These are phyloP conservation scores for Dillenia turbinata DNA, from an alignment of 164 flowering plant species.

Conservation along the genomic window DNA sequence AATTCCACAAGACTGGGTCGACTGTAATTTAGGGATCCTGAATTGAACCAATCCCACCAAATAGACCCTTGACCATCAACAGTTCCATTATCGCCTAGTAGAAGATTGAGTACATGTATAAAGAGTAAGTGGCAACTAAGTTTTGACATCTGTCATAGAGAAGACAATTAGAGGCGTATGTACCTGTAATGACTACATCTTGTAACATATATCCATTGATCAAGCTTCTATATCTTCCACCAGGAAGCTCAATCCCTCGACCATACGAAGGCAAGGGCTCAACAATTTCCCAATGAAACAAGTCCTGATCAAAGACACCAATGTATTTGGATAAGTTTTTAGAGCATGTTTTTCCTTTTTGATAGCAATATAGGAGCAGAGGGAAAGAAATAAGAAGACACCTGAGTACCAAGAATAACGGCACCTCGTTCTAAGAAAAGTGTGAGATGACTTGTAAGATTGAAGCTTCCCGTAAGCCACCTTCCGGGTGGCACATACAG, in stretches of 20 bases:
- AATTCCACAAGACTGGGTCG: conserved; percentile 90
- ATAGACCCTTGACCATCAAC: conserved; percentile 89
- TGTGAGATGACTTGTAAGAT: conserved; percentile 93
- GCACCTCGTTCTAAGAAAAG: conserved; percentile 89
- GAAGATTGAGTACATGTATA: too few species aligned
- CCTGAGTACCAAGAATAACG: conserved; percentile 82
- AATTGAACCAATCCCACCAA: conserved; percentile 81
- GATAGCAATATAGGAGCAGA: too few species aligned
- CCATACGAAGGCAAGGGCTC: conserved; percentile 89
- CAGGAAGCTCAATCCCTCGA: conserved; percentile 76
- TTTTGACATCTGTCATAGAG: too few species aligned
- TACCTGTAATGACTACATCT: conserved; percentile 90
- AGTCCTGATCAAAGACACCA: conserved; percentile 38
- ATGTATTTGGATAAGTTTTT: neutral
- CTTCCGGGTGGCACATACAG: conserved; percentile 85
- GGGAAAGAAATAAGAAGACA: conserved; percentile 6
- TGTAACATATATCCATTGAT: conserved; percentile 54
- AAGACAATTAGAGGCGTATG: neutral
- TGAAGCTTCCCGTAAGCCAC: conserved; percentile 93
- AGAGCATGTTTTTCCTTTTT: too few species aligned
- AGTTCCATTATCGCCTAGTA: conserved; percentile 84
- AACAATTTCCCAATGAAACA: conserved; percentile 57
- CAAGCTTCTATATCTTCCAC: conserved; percentile 67
- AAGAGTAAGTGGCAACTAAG: too few species aligned
- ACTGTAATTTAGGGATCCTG: conserved; percentile 64